These are phyloP conservation scores for Zoysia japonica DNA, from an alignment of 176 grass and related monocot species.

Conservation along the genomic window DNA sequence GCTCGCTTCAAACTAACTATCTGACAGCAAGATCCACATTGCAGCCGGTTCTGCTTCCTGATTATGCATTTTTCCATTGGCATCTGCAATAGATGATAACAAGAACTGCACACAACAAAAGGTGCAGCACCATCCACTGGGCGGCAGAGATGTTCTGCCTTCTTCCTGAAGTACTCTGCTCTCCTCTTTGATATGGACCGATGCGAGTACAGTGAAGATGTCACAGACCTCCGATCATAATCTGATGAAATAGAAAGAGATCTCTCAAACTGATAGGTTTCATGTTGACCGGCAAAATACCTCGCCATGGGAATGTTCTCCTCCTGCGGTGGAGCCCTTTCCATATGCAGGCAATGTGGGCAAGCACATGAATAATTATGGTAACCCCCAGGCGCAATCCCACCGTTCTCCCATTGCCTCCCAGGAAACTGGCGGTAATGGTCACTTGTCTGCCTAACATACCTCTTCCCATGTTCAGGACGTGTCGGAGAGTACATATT, in stretches of 20 bases:
- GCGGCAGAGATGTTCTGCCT: constrained; percentile 51
- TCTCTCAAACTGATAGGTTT: constrained; percentile 49
- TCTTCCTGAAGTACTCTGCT: constrained; percentile 58
- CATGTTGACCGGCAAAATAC: constrained; percentile 59
- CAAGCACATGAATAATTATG: constrained; percentile 46
- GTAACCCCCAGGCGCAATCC: constrained; percentile 40
- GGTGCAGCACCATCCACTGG: constrained; percentile 79
- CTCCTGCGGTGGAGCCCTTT: constrained; percentile 35
- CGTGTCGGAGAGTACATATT: constrained; percentile 31
- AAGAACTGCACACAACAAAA: constrained; percentile 68
- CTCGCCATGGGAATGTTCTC: constrained; percentile 53
- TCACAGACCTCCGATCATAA: constrained; percentile 60
- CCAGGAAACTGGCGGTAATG: constrained; percentile 49
- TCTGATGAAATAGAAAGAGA: constrained; percentile 51
- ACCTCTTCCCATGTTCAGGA: constrained; percentile 46
- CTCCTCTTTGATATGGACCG: constrained; percentile 48
- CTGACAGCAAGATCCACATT: constrained; percentile 75
- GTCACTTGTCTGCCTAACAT: constrained; percentile 37
- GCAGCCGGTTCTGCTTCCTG: constrained; percentile 43
- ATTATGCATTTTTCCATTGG: constrained; percentile 55
- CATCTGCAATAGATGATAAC: constrained; percentile 76
- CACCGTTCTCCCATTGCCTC: constrained; percentile 50
- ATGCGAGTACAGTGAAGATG: constrained; percentile 56
- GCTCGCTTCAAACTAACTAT: constrained; percentile 46
- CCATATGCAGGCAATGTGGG: constrained; percentile 41